Evolutionary conservation across 225 moss, liverwort and hornwort genomes (phyloP), one percentile per base, ranked within the genome.

Genomic region (Asterella californica): DNA sequence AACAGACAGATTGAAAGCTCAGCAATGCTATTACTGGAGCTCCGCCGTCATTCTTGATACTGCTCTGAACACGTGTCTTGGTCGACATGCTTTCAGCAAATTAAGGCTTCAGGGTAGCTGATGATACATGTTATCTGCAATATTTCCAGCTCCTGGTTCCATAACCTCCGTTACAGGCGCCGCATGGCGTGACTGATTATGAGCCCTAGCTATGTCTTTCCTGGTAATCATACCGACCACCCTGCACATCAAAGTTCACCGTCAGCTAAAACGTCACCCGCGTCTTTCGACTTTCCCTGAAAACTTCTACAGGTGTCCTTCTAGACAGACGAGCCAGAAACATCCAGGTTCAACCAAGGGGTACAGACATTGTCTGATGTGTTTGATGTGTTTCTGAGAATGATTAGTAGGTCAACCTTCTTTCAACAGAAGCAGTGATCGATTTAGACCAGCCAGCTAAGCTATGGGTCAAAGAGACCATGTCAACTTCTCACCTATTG

Each of bases 141-240:
- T 42, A n/a, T 25, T 42, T 63, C 25, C 77, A 33, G 0, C 25
- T 77, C 29, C 55, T 18, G 53, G 6, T 52, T 73, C 73, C 73
- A 73, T 10, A 48, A 14, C 49, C 15, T 70, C 69, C 21, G 22
- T 21, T 24, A 57, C 42, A 30, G 64, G 27, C 9, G 15, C 17
- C 4, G 17, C 22, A 25, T 12, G 12, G 74, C 24, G 76, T 22
- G 38, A 22, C 38, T 6, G 29, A 64, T 65, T 78, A 9, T 76
- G 64, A 11, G 59, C 65, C 14, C 48, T 46, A 15, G 63, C 52
- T 33, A 94, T 82, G 80, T 94, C 92, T 80, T 91, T 92, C 81
- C 94, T 90, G 66, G 94, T 94, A n/a, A 94, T 92, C 74, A 94
- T 91, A 29, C 94, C 94, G 37, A 89, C 80, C 42, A 92, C 92